Evolutionary conservation across 176 grass and related monocot species (phyloP).

Genomic region (Melocanna baccifera): DNA sequence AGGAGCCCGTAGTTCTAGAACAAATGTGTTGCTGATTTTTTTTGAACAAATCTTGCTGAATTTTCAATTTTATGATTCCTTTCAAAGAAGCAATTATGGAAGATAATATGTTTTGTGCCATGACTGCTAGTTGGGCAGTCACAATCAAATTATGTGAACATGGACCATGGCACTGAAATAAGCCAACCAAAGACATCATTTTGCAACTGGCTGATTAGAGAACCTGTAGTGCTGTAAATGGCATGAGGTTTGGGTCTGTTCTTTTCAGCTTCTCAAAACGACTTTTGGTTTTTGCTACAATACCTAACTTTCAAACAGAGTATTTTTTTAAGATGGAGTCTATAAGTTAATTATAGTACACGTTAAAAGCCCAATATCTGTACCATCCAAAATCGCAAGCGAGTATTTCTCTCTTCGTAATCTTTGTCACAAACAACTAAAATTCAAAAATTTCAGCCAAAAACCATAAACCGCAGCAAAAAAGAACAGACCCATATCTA

Average conservation of each 20-base stretch:
- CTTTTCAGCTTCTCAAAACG: no score
- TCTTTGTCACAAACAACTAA: no score
- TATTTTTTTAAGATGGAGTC: no score
- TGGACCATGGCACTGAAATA: slow-evolving; percentile 9
- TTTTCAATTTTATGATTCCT: not conserved
- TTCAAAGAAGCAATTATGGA: not conserved
- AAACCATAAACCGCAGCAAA: no score
- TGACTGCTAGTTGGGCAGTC: slow-evolving; percentile 30
- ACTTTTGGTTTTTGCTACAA: no score
- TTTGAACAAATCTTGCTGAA: not conserved
- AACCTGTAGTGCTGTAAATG: not conserved
- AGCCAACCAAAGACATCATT: slow-evolving; percentile 15
- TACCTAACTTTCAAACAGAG: no score
- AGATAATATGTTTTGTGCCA: not conserved
- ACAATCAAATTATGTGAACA: slow-evolving; percentile 13
- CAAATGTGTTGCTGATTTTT: not conserved
- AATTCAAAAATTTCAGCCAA: no score
- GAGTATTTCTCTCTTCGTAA: no score
- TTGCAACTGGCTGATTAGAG: slow-evolving; percentile 1
- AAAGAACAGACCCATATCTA: no score
- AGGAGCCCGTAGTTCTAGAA: not conserved
- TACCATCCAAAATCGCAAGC: no score
- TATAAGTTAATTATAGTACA: no score
- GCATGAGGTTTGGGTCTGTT: not conserved
- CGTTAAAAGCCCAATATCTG: no score